Evolutionary conservation across 1,284 basidiomycete species (phyloP).

Genomic region (Microbotryum violaceum): DNA sequence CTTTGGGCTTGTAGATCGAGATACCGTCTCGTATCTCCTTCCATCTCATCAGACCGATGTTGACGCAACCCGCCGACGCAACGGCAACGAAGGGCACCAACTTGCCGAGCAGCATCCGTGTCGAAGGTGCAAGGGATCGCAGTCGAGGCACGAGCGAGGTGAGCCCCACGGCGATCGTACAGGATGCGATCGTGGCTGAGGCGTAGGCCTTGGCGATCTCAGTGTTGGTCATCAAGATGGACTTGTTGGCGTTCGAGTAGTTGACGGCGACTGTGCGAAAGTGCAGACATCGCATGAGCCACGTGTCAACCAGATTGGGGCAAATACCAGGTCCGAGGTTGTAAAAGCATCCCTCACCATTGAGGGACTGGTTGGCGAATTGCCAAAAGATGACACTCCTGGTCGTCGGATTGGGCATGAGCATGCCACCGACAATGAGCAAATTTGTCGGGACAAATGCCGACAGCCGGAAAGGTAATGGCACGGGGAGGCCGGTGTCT

Average conservation of each 20-base stretch:
- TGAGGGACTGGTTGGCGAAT: conserved; percentile 50
- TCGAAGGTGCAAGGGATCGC: conserved; percentile 32
- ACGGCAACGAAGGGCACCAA: conserved; percentile 50
- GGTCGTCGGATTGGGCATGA: conserved; percentile 34
- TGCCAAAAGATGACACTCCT: conserved; percentile 47
- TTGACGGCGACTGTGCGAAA: conserved; percentile 32
- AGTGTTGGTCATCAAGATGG: conserved; percentile 29
- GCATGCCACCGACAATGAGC: conserved; percentile 42
- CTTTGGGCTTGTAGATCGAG: conserved; percentile 42
- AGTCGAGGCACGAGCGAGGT: conserved; percentile 46
- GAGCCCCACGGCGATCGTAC: conserved; percentile 48
- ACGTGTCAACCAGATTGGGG: neutral
- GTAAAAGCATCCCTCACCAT: conserved; percentile 28
- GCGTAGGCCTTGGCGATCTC: conserved; percentile 44
- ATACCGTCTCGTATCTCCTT: conserved; percentile 51
- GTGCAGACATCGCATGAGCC: no score
- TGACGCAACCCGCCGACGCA: conserved; percentile 47
- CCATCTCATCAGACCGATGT: conserved; percentile 50
- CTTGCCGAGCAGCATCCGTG: conserved; percentile 42
- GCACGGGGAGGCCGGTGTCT: conserved; percentile 46
- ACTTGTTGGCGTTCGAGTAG: conserved; percentile 36
- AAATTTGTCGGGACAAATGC: conserved; percentile 52
- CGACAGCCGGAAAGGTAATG: conserved; percentile 49
- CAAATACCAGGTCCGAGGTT: neutral
- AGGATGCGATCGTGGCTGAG: conserved; percentile 48